These are phyloP conservation scores for Ophiostoma sp. DNA, from an alignment of 2,329 filamentous ascomycete genomes.

Conservation along the genomic window DNA sequence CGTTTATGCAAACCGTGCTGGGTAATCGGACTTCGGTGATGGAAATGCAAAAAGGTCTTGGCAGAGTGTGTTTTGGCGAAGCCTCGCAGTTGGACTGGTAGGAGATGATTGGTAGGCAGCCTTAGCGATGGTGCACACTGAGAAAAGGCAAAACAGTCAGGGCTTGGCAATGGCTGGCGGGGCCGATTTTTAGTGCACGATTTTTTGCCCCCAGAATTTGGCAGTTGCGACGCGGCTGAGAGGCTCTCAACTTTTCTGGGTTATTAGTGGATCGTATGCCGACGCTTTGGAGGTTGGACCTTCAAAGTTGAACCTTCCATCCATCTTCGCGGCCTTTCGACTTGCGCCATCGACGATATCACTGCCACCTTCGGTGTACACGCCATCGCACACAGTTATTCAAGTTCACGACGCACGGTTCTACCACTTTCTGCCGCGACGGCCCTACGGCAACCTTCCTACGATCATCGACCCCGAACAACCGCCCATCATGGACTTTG, in stretches of 20 bases:
- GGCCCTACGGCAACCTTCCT: background rate
- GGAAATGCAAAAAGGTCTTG: background rate
- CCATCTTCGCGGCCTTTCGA: background rate
- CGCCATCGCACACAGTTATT: background rate
- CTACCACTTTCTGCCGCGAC: background rate
- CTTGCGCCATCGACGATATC: background rate
- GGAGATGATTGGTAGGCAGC: background rate
- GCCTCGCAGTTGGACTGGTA: background rate
- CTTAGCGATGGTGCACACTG: background rate
- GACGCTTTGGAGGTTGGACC: background rate
- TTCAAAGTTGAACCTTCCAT: background rate
- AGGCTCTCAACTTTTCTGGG: background rate
- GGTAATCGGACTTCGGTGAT: background rate
- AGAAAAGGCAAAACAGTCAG: background rate
- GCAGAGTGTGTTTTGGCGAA: background rate
- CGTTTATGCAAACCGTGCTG: background rate
- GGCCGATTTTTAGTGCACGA: background rate
- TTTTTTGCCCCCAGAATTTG: slow-evolving; percentile 3
- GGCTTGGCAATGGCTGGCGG: slow-evolving; percentile 6
- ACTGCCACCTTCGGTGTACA: too few species aligned
- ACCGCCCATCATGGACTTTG: slow-evolving; percentile 77
- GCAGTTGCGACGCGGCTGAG: slow-evolving; percentile 8
- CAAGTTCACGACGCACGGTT: too few species aligned
- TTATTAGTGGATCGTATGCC: slow-evolving; percentile 1
- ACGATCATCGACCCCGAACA: background rate